These are phyloP conservation scores for Colletotrichum chrysophilum DNA, from an alignment of 2,329 filamentous ascomycete genomes.

Conservation along the genomic window DNA sequence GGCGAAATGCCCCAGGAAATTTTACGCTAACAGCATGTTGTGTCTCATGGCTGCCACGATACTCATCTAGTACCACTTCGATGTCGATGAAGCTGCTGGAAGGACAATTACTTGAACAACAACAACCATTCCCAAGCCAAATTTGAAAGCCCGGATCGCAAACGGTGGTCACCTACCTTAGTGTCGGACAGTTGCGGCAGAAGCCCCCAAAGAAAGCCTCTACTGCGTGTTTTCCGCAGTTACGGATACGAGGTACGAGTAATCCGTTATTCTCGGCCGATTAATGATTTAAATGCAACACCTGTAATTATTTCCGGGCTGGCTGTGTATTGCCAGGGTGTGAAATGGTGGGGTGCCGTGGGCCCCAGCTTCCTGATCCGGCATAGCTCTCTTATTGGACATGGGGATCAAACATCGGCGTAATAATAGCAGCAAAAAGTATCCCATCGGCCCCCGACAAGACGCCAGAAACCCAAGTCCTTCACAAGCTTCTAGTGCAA, in stretches of 20 bases:
- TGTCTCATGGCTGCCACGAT: background rate
- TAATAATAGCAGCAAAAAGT: background rate
- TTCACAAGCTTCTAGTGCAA: rapidly evolving
- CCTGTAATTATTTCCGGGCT: background rate
- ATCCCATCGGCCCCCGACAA: background rate
- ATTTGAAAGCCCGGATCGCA: no score
- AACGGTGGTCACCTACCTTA: no score
- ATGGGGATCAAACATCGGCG: background rate
- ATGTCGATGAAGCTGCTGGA: background rate
- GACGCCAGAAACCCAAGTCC: background rate
- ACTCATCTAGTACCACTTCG: background rate
- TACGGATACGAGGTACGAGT: background rate
- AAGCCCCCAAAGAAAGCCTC: background rate
- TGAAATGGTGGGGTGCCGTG: background rate
- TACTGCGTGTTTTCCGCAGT: background rate
- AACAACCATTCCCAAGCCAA: background rate
- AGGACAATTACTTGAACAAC: background rate
- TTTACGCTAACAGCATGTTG: background rate
- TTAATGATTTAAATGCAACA: background rate
- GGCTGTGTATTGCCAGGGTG: background rate
- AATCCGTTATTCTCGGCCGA: background rate
- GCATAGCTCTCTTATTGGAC: background rate
- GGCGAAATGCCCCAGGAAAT: rapidly evolving
- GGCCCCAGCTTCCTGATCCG: background rate
- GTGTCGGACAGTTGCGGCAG: background rate